These are phyloP conservation scores for Tephrocybe rancida DNA, from an alignment of 768 basidiomycete species.

Conservation along the genomic window DNA sequence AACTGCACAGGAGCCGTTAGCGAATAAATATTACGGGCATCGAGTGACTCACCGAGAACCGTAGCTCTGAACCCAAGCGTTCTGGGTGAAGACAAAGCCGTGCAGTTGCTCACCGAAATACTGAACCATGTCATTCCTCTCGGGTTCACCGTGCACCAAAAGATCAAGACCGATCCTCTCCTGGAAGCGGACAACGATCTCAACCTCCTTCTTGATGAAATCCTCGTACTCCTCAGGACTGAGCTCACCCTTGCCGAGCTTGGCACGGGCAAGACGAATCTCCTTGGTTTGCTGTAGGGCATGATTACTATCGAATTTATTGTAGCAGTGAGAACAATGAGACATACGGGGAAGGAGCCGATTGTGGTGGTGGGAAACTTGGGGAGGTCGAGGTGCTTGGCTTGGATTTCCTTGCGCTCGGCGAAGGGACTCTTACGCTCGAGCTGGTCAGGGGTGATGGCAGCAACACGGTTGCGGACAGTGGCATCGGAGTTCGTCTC, in stretches of 20 bases:
- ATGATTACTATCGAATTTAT: constrained; percentile 10
- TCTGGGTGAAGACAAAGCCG: constrained; percentile 98
- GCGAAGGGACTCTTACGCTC: constrained; percentile 90
- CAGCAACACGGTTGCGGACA: constrained; percentile 93
- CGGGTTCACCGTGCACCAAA: constrained; percentile 97
- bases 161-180: constrained; percentile 96
- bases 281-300: constrained; percentile 90
- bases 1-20: constrained; percentile 45
- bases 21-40: not conserved
- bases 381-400: constrained; percentile 86
- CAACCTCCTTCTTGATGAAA: constrained; percentile 98
- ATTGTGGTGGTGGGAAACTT: constrained; percentile 99
- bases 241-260: constrained; percentile 90
- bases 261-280: constrained; percentile 96
- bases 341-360: constrained; percentile 92
- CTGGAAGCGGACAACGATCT: constrained; percentile 93
- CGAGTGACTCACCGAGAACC: constrained; percentile 79
- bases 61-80: constrained; percentile 99
- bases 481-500: constrained; percentile 92
- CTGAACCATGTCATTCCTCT: constrained; percentile 99
- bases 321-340: not conserved
- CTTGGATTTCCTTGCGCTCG: constrained; percentile 84
- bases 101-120: constrained; percentile 97
- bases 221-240: constrained; percentile 87
- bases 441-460: constrained; percentile 85